phyloP scores from a whole-genome alignment of 2,329 filamentous ascomycete species.

The Sclerotiophoma versabilis region DNA sequence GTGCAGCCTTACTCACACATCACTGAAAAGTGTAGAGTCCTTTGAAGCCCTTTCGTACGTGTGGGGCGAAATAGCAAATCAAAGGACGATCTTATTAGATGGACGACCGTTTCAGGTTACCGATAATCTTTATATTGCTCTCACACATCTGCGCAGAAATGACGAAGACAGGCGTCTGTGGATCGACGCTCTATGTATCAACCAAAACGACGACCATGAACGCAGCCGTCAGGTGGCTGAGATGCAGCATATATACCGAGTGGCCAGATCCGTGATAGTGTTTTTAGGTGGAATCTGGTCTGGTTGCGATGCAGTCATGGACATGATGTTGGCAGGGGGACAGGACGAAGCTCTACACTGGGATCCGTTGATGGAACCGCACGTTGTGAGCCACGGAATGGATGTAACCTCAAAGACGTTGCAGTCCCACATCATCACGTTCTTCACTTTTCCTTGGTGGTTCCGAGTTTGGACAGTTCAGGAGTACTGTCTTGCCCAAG shows the following conservation, averaged over 20 bases:
- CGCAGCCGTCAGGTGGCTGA: not conserved
- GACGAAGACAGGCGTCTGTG: not conserved
- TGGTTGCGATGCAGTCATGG: not conserved
- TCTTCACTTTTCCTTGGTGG: not conserved
- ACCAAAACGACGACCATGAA: slow-evolving; percentile 5
- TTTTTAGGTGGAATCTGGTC: not conserved
- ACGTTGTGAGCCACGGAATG: not conserved
- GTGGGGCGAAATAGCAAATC: not conserved
- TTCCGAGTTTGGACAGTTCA: not conserved
- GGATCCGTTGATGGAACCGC: not conserved
- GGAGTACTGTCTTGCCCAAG: not conserved
- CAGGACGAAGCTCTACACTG: not conserved
- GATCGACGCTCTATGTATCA: slow-evolving; percentile 14
- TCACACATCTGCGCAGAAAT: not conserved
- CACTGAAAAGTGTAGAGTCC: not conserved
- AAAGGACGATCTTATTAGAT: not conserved
- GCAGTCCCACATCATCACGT: not conserved
- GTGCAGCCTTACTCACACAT: not conserved
- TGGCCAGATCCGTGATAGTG: not conserved
- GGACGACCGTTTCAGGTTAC: not conserved
- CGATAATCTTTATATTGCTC: not conserved
- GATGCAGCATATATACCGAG: not conserved
- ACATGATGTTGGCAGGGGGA: not conserved
- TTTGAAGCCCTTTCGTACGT: not conserved
- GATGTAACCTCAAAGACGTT: not conserved